Percentiles rank a stretch among this genome's conserved stretches.
Evolutionary conservation across 176 grass and related monocot species (phyloP).

Genomic region (barley (Hordeum vulgare)): MorexV3_pseudomolecules_assembly NC_058520.1:253644794-253645293

Average conservation of each 20-base stretch:
- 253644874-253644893: neutral
- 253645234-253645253: neutral
- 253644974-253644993: neutral
- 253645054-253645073: neutral
- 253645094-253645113: neutral
- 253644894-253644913: neutral
- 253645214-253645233: neutral
- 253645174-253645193: too few species aligned
- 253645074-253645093: neutral
- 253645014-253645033: too few species aligned
- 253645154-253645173: neutral
- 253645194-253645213: neutral
- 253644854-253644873: neutral
- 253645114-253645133: neutral
- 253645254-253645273: neutral
- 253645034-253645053: neutral
- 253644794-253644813: neutral
- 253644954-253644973: neutral
- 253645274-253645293: neutral
- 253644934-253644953: neutral
- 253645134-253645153: neutral
- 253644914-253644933: neutral
- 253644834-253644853: neutral
- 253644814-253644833: neutral
- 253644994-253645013: too few species aligned